Base-by-base conservation (phyloP, 768 basidiomycete genomes). In the Mycena rebaudengoi region DNA sequence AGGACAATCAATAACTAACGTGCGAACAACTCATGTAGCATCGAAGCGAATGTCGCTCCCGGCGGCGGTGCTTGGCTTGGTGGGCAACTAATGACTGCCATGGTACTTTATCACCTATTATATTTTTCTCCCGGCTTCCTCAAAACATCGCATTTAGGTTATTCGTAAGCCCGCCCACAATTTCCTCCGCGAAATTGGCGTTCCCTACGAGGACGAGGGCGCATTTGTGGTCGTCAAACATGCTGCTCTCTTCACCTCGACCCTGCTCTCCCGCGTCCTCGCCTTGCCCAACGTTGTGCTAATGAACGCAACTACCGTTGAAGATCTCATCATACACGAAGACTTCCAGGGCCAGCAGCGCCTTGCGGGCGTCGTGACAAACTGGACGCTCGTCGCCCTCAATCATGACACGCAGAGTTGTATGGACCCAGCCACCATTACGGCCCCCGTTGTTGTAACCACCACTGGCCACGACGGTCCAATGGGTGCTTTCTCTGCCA, bases 401-500 rank as follows among this genome's bases (percentile, higher is more conserved):
- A 83, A 81, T 79, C 91, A 94, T 76, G 91, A 91, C 67, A 91
- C 90, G 48, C 91, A 92, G 76, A 89, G 86, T 8, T 88, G 86
- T 79, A 89, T 89, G 87, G 91, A 92, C 74, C 91, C 91, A 41
- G 89, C 90, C 77, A 90, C 89, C 11, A 89, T 93, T 75, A 92
- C 91, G n/a, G 90, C 91, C 5, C 91, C 91, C 0, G 80, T 93
- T 12, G 78, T 91, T 69, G 78, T 91, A 51, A 87, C 88, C 25
- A 89, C 89, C 21, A 91, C 90, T 5, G 91, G 91, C 12, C 90
- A 92, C 69, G 91, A 93, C 65, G 90, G 90, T 0, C 88, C 88
- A 3, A 91, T 92, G 87, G 91, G 91, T 43, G 91, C 91, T 4
- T 93, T 93, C 79, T 88, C 87, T 13, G 91, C 91, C 63, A 93